Evolutionary conservation across 192 early-diverging fungal genomes (phyloP).

Genomic region (Backusella morwellensis): DNA sequence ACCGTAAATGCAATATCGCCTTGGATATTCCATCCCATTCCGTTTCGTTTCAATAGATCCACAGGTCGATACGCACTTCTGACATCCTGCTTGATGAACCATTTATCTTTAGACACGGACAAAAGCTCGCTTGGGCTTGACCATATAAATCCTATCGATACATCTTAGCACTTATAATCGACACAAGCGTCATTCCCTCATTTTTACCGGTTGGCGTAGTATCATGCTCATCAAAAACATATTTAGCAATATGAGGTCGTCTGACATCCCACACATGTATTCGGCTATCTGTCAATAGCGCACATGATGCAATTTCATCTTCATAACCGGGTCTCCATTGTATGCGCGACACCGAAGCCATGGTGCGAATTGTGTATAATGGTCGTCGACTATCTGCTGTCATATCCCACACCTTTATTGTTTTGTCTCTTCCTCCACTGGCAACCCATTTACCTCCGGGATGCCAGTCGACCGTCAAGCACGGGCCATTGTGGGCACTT

Average conservation of each 20-base stretch:
- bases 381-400: constrained; percentile 58
- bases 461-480: constrained; percentile 75
- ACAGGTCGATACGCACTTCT: constrained; percentile 43
- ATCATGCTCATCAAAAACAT: constrained; percentile 68
- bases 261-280: constrained; percentile 77
- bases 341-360: constrained; percentile 62
- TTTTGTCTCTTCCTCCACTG: constrained; percentile 73
- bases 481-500: constrained; percentile 70
- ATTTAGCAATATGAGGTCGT: constrained; percentile 64
- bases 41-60: constrained; percentile 50
- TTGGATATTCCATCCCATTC: constrained; percentile 60
- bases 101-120: constrained; percentile 78
- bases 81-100: constrained; percentile 62
- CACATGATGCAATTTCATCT: constrained; percentile 69
- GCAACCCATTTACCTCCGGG: constrained; percentile 67
- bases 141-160: constrained; percentile 63
- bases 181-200: neutral
- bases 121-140: constrained; percentile 55
- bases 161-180: neutral
- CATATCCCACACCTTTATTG: constrained; percentile 80
- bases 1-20: constrained; percentile 66
- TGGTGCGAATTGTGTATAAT: constrained; percentile 61
- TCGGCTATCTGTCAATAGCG: constrained; percentile 56
- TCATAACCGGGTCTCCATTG: constrained; percentile 70
- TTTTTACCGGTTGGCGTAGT: constrained; percentile 62